Evolutionary conservation across 2,329 filamentous ascomycete genomes (phyloP).

Genomic region (Ophiostoma sp.): DNA sequence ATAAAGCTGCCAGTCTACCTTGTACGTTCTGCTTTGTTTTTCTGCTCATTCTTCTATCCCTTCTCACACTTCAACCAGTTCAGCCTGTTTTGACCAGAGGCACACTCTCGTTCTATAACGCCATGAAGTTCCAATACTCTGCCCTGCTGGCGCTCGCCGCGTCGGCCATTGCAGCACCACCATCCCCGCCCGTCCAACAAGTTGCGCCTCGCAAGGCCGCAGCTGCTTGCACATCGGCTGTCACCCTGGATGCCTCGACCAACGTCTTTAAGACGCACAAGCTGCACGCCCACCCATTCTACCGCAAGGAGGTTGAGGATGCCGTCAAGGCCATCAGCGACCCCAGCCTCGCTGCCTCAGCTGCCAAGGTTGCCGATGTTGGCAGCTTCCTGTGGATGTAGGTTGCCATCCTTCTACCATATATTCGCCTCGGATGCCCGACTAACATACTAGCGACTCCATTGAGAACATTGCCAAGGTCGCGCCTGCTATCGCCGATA

Average conservation of each 20-base stretch:
- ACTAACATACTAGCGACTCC: constrained; percentile 29
- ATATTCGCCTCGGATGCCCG: not conserved
- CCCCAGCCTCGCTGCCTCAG: constrained; percentile 30
- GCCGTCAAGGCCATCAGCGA: constrained; percentile 33
- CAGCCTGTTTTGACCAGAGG: constrained; percentile 22
- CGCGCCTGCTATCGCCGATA: constrained; percentile 35
- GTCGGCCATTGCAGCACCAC: constrained; percentile 34
- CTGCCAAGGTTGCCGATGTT: constrained; percentile 36
- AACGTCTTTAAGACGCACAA: constrained; percentile 38
- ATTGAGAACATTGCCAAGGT: constrained; percentile 37
- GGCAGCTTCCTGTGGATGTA: constrained; percentile 39
- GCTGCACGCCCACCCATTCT: constrained; percentile 38
- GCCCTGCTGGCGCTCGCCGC: constrained; percentile 36
- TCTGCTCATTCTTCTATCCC: not conserved
- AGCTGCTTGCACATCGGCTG: constrained; percentile 33
- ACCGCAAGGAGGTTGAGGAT: constrained; percentile 36
- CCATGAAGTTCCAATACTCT: constrained; percentile 37
- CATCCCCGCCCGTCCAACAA: constrained; percentile 27
- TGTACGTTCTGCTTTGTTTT: not conserved
- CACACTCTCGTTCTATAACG: constrained; percentile 14
- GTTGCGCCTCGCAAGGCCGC: constrained; percentile 30
- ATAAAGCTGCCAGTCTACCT: not conserved
- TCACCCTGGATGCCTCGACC: constrained; percentile 37
- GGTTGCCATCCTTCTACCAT: not conserved
- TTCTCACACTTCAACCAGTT: constrained; percentile 16